Base-by-base conservation (phyloP, 225 moss, liverwort and hornwort genomes). In the Bryoerythrophyllum caledonicum region DNA sequence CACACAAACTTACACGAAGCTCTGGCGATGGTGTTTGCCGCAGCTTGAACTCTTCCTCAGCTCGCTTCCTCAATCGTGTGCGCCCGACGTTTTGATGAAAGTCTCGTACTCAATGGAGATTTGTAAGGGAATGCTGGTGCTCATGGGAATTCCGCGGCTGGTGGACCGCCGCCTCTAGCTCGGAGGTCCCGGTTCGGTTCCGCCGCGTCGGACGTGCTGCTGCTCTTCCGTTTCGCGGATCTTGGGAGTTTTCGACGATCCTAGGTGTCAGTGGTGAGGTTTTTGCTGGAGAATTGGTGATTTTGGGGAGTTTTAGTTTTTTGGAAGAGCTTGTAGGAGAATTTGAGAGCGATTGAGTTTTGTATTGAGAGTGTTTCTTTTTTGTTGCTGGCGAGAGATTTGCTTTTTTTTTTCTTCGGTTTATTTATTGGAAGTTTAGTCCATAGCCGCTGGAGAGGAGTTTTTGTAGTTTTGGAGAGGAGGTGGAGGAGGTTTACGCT, bases 71-170 rank as follows among this genome's bases (percentile, higher is more conserved):
- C 52, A 52, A 20, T 32, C 32, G 32, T 32, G 32, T 5, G 32
- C 32, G 32, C 32, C 32, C 5, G 32, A 3, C 44, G 59, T 43
- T 69, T 81, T 55, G 2, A 76, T 72, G 75, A 76, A 82, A 72
- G 75, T 72, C 81, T 71, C 10, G 51, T 12, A 60, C 43, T 63
- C 15, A 68, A 85, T 85, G 85, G 68, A 68, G 79, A 54, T 32
- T 30, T 71, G 72, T 9, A 19, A 69, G 53, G 53, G 28, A 79
- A 76, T 44, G 64, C 3, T 44, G 82, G 68, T 68, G 68, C 8
- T 35, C 10, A n/a, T 76, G 68, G 38, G 32, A 67, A 23, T 68
- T 16, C 35, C 7, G 3, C 26, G 65, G 38, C 43, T 35, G 12
- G 15, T 80, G 67, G 71, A 75, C 69, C 73, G 19, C 35, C 53